Evolutionary conservation across 345 rosid genomes (phyloP).

Genomic region (Pelargonium nanum): DNA sequence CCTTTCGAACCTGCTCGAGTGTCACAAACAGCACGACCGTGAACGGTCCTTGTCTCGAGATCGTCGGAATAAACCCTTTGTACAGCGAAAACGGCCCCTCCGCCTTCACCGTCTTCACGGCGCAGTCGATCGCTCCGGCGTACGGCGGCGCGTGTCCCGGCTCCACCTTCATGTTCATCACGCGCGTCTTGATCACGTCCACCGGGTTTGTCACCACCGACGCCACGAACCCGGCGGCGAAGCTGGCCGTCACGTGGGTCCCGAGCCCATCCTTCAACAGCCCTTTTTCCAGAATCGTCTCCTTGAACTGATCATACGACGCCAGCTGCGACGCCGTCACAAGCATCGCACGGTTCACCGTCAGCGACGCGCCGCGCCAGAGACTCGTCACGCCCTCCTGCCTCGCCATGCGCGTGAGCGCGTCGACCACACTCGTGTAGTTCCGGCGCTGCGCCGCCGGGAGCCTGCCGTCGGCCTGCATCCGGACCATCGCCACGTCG

Average conservation of each 20-base stretch:
- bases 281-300: conserved; percentile 40
- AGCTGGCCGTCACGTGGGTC: conserved; percentile 73
- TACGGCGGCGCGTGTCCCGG: conserved; percentile 58
- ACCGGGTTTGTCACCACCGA: conserved; percentile 69
- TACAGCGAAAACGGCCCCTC: conserved; percentile 78
- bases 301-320: conserved; percentile 71
- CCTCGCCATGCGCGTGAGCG: conserved; percentile 50
- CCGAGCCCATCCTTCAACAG: conserved; percentile 54
- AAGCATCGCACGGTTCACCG: conserved; percentile 79
- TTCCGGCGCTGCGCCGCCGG: conserved; percentile 54
- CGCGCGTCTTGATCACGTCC: conserved; percentile 81
- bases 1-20: conserved; percentile 62
- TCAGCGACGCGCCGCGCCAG: conserved; percentile 78
- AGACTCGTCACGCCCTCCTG: conserved; percentile 67
- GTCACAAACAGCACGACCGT: conserved; percentile 76
- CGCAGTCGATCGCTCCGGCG: conserved; percentile 63
- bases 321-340: conserved; percentile 86
- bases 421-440: conserved; percentile 71
- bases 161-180: conserved; percentile 80
- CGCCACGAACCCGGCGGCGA: conserved; percentile 81
- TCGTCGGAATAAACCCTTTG: conserved; percentile 79
- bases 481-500: conserved; percentile 86
- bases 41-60: conserved; percentile 81
- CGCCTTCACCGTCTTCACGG: conserved; percentile 56
- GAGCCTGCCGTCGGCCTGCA: conserved; percentile 88